Base-by-base conservation (phyloP, 1,284 basidiomycete species). In the Neotropicomus parvogracilis region DNA sequence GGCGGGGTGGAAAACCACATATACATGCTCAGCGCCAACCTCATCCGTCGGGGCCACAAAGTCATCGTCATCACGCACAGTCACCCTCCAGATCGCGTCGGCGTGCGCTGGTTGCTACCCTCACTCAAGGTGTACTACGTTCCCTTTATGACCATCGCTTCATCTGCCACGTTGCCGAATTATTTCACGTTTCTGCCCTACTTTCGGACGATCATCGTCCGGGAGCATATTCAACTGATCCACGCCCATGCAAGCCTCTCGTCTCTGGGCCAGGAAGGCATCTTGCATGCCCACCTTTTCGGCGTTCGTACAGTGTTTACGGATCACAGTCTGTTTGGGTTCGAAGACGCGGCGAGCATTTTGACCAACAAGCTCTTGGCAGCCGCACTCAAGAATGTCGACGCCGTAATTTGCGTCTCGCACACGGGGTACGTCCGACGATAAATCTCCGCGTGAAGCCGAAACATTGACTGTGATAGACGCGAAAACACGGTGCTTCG, bases 1-100 rank as follows among this genome's bases (percentile, higher is more conserved):
- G 97, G 97, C 20, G 97, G 97, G 10, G 95, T 99, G 20, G 97
- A 99, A 69, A 95, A 85, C 54, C 94, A 98, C 68, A 95, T 98
- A 43, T 97, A 93, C 70, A 91, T 90, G 81, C 77, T 97, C 32
- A 83, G 86, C 54, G 83, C 87, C n/a, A 84, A 88, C 48, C 81
- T 99, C 41, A 80, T 94, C 46, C 75, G 77, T 34, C 78, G 81
- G 24, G 93, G 95, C 2, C 94, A 99, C 68, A 94, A 91, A 70
- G 92, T 99, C 45, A 87, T 98, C 54, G 84, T 97, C 26, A 89
- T 99, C 53, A 97, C 95, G 0, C 97, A 99, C 62, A 86, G 90
- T 50, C 91, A 95, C 61, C 77, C 81, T 10, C 87, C 88, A 13
- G 80, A 89, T 57, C 86, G 95, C 20, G 82, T 87, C 28, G 95